Percentiles rank a stretch among this genome's conserved stretches.
Conservation (phyloP, 495 filamentous ascomycete genomes). For the Immersiella caudata region DNA sequence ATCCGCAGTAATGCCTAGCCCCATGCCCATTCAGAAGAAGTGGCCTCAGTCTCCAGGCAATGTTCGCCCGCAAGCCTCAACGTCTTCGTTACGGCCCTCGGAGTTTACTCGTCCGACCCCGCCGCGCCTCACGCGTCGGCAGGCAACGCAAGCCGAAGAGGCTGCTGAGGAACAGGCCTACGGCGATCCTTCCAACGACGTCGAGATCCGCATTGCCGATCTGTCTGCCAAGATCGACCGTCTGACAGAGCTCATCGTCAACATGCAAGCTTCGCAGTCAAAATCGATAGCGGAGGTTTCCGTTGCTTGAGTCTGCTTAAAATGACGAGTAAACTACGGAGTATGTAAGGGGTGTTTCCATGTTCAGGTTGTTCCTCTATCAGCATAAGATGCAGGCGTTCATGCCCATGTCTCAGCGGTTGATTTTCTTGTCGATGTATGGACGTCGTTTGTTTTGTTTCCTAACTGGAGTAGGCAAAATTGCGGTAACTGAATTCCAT, state of each 20-base stretch:
- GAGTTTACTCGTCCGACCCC: neutral
- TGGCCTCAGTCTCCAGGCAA: neutral
- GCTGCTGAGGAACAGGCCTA: conserved; percentile 35
- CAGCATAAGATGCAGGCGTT: neutral
- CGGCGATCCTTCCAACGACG: conserved; percentile 37
- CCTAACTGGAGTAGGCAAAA: neutral
- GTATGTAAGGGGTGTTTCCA: neutral
- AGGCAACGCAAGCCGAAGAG: conserved; percentile 27
- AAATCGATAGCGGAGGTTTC: conserved; percentile 30
- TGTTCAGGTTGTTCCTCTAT: neutral
- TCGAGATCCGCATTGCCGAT: conserved; percentile 50
- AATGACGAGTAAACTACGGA: neutral
- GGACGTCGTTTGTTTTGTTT: neutral
- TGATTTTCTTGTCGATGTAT: neutral
- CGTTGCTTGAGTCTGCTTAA: conserved; percentile 9
- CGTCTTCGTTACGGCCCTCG: conserved; percentile 22
- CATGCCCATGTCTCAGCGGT: neutral
- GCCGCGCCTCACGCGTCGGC: conserved; percentile 10
- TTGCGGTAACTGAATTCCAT: neutral
- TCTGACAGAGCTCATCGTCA: conserved; percentile 46
- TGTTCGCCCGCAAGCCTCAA: conserved; percentile 17
- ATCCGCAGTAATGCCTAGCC: conserved; percentile 15
- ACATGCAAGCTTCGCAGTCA: conserved; percentile 38
- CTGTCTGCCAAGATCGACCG: conserved; percentile 52
- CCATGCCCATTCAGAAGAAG: conserved; percentile 22